Conservation (phyloP, 1,284 basidiomycete genomes). For the Trametes hirsuta region DNA sequence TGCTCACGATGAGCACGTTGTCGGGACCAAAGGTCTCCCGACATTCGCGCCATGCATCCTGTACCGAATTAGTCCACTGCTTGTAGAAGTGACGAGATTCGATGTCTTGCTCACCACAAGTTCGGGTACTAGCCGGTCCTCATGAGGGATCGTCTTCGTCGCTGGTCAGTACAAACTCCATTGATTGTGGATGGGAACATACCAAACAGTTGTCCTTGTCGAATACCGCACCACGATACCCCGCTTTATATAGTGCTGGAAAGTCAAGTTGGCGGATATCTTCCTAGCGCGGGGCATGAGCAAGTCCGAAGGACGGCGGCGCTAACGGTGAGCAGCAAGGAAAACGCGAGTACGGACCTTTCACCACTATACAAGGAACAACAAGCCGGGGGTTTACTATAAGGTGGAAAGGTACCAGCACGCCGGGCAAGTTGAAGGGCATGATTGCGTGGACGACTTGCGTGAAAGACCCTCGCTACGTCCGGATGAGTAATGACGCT, state of each 20-base stretch:
- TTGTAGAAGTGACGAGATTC: not conserved
- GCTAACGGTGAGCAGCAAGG: no score
- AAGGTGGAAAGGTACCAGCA: conserved; percentile 76
- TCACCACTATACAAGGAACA: conserved; percentile 71
- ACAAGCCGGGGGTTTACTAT: conserved; percentile 74
- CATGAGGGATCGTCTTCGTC: conserved; percentile 72
- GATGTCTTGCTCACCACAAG: conserved; percentile 51
- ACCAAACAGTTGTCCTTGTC: conserved; percentile 99
- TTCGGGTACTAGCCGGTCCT: conserved; percentile 75
- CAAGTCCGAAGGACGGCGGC: not conserved
- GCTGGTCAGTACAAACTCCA: not conserved
- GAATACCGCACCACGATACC: conserved; percentile 88
- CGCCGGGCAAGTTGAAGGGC: conserved; percentile 80
- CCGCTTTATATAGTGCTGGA: conserved; percentile 70
- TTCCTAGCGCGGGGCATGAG: conserved; percentile 43
- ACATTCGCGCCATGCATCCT: conserved; percentile 84
- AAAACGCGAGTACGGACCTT: conserved; percentile 54
- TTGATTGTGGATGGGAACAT: conserved; percentile 30
- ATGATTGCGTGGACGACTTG: conserved; percentile 39
- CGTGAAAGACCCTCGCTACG: no score
- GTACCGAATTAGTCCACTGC: not conserved
- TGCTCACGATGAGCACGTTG: conserved; percentile 91
- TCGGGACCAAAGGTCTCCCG: conserved; percentile 73
- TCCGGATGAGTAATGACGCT: no score
- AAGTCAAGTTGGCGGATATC: conserved; percentile 92